phyloP scores from a whole-genome alignment of 2,329 filamentous ascomycete species.

The Fusarium decemcellulare region DNA sequence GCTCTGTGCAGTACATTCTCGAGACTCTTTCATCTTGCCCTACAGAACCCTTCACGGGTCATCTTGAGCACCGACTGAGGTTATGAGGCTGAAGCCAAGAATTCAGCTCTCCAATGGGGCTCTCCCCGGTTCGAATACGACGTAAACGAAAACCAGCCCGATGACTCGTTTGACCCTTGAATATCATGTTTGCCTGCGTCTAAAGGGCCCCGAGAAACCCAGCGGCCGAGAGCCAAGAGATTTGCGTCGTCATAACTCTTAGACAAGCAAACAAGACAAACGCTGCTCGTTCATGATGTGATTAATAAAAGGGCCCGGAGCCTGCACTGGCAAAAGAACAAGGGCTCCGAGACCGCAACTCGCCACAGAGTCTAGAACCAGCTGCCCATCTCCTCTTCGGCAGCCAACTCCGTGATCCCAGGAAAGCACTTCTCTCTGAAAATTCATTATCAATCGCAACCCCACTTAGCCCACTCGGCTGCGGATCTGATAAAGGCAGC shows the following conservation, averaged over 20 bases:
- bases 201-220: constrained; percentile 1
- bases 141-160: background rate
- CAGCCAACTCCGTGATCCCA: constrained; percentile 22
- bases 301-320: background rate
- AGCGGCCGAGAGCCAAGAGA: constrained; percentile 20
- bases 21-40: background rate
- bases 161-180: constrained; percentile 1
- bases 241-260: constrained; percentile 18
- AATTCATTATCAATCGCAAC: constrained; percentile 39
- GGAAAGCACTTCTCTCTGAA: constrained; percentile 9
- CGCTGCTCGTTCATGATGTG: background rate
- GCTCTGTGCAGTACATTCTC: background rate
- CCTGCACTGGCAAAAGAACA: background rate
- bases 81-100: background rate
- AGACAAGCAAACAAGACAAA: constrained; percentile 1
- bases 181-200: background rate
- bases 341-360: background rate
- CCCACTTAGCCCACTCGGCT: constrained; percentile 22
- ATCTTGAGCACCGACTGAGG: background rate
- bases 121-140: constrained; percentile 2
- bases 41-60: background rate
- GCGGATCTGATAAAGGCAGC: constrained; percentile 41
- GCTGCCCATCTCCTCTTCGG: background rate
- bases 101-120: constrained; percentile 1
- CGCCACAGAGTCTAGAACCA: background rate